These are phyloP conservation scores for Oenanthe sinensis DNA, from an alignment of 129 eudicot species.

Conservation along the genomic window DNA sequence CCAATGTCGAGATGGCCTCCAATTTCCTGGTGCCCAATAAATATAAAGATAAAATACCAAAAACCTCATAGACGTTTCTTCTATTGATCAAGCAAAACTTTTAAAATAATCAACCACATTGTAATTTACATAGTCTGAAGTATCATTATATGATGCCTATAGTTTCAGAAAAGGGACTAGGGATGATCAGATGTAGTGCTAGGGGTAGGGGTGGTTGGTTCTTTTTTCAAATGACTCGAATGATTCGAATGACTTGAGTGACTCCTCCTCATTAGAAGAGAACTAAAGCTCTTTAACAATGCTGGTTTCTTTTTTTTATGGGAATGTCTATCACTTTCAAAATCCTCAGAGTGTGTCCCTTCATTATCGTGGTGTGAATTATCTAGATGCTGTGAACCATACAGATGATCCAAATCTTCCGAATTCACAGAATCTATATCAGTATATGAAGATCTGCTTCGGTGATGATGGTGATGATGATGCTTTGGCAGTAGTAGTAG, in stretches of 20 bases:
- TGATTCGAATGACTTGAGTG: not conserved
- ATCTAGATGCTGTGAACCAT: not conserved
- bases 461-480: constrained; percentile 5
- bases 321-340: constrained; percentile 14
- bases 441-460: constrained; percentile 6
- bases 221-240: not conserved
- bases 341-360: constrained; percentile 9
- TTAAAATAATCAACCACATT: not conserved
- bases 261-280: constrained; percentile 18
- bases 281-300: constrained; percentile 19
- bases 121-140: not conserved
- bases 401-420: constrained; percentile 11
- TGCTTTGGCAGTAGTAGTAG: not conserved
- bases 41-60: not conserved
- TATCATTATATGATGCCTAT: not conserved
- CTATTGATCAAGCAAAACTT: not conserved
- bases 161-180: not conserved
- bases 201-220: not conserved
- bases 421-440: not conserved
- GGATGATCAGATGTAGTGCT: not conserved
- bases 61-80: not conserved
- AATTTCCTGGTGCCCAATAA: not conserved
- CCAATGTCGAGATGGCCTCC: not conserved
- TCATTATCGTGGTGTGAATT: constrained; percentile 2
- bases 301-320: constrained; percentile 14